Evolutionary conservation across 768 basidiomycete genomes (phyloP), one percentile per base, ranked within the genome.

Genomic region (Boletales sp.): DNA sequence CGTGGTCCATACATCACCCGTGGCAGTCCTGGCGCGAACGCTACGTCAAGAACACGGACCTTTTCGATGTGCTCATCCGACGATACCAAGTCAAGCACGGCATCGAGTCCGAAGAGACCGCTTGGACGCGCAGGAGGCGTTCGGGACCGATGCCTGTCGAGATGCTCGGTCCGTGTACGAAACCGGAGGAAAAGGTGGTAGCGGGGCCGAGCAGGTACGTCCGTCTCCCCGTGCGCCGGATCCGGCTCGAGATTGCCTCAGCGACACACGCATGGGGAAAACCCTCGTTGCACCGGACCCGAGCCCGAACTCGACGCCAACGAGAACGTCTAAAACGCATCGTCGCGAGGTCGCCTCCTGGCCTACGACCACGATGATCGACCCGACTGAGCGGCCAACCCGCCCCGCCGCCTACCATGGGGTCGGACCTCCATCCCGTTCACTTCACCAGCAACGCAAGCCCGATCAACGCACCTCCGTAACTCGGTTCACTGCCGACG

Each of bases 1-100:
- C 71, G 11, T 86, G 82, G 80, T 64, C 74, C 17, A 52, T 43
- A 15, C 65, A 62, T 7, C 85, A 84, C 60, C 3, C 82, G 3
- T 80, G 73, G 79, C 71, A 72, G n/a, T 82, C 82, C 5, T 86
- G 84, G 85, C 76, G 82, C 18, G 75, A 80, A 40, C 72, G 76
- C n/a, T 86, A 86, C 56, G 68, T 60, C 52, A 79, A 72, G 53
- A 70, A 84, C 42, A 44, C 69, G 35, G 56, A 32, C 0, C 19
- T 55, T 0, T 83, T 81, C 45, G 74, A 84, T 52, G 28, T 10
- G 3, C 44, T 41, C n/a, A 83, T 85, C 37, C 54, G 44, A 33
- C 58, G 39, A 9, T 76, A 75, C 49, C 74, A 74, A 48, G 46
- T 52, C 49, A 70, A 70, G 46, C 25, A 28, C 5, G 25, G 6